Percentiles rank a stretch among this genome's conserved stretches.
Evolutionary conservation across 2,329 filamentous ascomycete genomes (phyloP).

Genomic region (Pseudogymnoascus sp.): DNA sequence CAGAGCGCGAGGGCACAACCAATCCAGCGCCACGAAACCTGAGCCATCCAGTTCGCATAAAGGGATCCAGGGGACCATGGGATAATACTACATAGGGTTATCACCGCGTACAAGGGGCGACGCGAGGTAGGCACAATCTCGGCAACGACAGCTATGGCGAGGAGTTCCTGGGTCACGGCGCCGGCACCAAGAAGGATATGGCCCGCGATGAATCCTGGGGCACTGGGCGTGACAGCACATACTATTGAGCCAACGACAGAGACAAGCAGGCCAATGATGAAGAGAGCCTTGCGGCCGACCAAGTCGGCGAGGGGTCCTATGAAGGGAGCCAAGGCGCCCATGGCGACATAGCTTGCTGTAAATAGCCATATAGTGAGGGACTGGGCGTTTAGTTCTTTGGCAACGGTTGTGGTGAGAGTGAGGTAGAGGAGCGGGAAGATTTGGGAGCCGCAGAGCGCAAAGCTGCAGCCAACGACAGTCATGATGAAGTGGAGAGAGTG

Average conservation of each 20-base stretch:
- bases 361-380: constrained; percentile 17
- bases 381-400: constrained; percentile 8
- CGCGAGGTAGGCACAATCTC: constrained; percentile 11
- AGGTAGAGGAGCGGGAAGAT: constrained; percentile 9
- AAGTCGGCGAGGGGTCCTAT: constrained; percentile 18
- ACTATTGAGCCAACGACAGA: constrained; percentile 15
- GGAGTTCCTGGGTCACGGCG: constrained; percentile 10
- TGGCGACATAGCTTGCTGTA: constrained; percentile 13
- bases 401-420: neutral
- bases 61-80: constrained; percentile 10
- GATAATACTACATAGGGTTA: constrained; percentile 4
- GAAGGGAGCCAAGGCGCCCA: constrained; percentile 17
- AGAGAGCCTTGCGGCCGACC: constrained; percentile 15
- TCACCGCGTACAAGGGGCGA: constrained; percentile 9
- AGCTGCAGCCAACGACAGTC: constrained; percentile 13
- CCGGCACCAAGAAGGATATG: constrained; percentile 9
- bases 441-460: constrained; percentile 11
- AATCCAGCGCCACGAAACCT: constrained; percentile 34
- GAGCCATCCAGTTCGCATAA: constrained; percentile 28
- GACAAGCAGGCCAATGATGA: constrained; percentile 13
- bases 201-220: constrained; percentile 13
- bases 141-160: constrained; percentile 10
- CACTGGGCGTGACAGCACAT: constrained; percentile 14
- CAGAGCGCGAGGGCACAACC: constrained; percentile 34
- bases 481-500: constrained; percentile 7